Percentiles rank a stretch among this genome's conserved stretches.
These are phyloP conservation scores for Aquilaria agallochum DNA, from an alignment of 441 rosid species.

Conservation along the genomic window DNA sequence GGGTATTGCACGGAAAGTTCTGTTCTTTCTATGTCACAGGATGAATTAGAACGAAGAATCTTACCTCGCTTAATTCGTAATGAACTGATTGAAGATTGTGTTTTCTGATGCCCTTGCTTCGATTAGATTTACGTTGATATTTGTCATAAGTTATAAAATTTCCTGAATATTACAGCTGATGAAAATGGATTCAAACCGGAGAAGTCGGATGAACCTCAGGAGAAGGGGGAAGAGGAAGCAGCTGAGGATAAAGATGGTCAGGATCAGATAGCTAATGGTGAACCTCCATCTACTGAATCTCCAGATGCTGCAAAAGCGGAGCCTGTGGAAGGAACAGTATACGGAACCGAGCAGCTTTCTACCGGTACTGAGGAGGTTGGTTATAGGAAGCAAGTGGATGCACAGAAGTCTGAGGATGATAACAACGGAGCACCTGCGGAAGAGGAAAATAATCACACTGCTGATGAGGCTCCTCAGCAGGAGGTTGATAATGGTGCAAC, in stretches of 20 bases:
- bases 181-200: conserved; percentile 40
- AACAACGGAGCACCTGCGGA: conserved; percentile 15
- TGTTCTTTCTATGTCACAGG: neutral
- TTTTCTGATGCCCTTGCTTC: conserved; percentile 3
- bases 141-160: conserved; percentile 6
- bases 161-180: conserved; percentile 22
- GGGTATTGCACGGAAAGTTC: neutral
- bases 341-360: conserved; percentile 17
- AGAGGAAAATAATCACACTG: conserved; percentile 25
- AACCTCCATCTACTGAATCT: conserved; percentile 15
- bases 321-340: conserved; percentile 14
- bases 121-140: neutral
- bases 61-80: neutral
- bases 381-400: conserved; percentile 23
- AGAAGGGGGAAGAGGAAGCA: conserved; percentile 19
- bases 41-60: too few relatives aligned
- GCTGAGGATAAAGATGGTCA: conserved; percentile 12
- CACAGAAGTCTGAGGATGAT: conserved; percentile 23
- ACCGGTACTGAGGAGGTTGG: conserved; percentile 20
- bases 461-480: conserved; percentile 19
- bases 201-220: conserved; percentile 19
- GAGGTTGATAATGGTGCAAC: conserved; percentile 33
- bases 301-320: conserved; percentile 13
- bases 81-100: neutral
- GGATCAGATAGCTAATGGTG: conserved; percentile 19